Evolutionary conservation across 2,329 filamentous ascomycete species (phyloP).

Genomic region (Diatrype stigma): DNA sequence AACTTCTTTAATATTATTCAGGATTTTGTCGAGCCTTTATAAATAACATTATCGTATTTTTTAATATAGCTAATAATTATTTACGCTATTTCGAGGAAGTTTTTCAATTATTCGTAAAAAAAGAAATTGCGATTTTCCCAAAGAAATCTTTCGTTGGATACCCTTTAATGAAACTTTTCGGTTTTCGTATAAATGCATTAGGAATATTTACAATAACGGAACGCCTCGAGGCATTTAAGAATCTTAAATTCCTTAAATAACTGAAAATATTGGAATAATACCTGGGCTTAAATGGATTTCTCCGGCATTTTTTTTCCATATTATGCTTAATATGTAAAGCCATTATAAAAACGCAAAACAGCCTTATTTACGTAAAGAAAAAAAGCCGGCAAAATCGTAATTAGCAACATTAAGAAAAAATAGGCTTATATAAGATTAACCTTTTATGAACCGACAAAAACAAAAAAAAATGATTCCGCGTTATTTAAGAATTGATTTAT

Average conservation of each 20-base stretch:
- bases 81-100: neutral
- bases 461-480: neutral
- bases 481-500: neutral
- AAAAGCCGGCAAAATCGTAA: neutral
- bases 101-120: neutral
- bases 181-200: neutral
- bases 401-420: neutral
- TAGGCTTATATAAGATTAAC: neutral
- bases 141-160: no score
- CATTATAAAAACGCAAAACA: no score
- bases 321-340: no score
- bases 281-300: no score
- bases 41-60: neutral
- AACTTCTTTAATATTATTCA: neutral
- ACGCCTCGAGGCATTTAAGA: neutral
- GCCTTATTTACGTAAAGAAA: no score
- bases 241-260: neutral
- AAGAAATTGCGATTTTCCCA: no score
- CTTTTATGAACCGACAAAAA: neutral
- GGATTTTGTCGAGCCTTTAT: neutral
- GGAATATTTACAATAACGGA: neutral
- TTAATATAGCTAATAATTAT: neutral
- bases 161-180: neutral
- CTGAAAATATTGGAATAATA: neutral
- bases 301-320: no score